Evolutionary conservation across 2,329 filamentous ascomycete genomes (phyloP).

Genomic region (Fusarium vanettenii): DNA sequence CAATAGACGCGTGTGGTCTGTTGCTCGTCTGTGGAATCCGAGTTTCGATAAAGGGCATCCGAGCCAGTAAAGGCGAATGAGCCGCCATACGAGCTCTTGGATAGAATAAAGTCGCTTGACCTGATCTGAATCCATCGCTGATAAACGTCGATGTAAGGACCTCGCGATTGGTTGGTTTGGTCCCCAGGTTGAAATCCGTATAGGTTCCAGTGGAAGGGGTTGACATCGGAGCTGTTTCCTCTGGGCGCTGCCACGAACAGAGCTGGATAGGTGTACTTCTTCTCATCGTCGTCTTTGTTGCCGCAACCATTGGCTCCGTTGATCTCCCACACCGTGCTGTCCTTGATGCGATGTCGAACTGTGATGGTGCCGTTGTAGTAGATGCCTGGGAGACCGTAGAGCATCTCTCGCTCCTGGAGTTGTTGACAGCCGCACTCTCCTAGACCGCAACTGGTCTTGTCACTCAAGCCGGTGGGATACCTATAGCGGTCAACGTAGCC

Average conservation of each 20-base stretch:
- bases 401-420: constrained; percentile 1
- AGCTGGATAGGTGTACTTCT: constrained; percentile 25
- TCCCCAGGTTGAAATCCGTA: constrained; percentile 17
- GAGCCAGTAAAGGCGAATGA: neutral
- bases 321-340: constrained; percentile 19
- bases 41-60: constrained; percentile 3
- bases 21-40: constrained; percentile 13
- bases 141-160: constrained; percentile 10
- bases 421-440: neutral
- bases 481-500: neutral
- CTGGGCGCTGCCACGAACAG: constrained; percentile 22
- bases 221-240: constrained; percentile 28
- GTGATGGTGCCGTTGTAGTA: constrained; percentile 34
- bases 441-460: neutral
- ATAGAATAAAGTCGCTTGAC: constrained; percentile 30
- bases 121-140: constrained; percentile 28
- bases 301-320: constrained; percentile 9
- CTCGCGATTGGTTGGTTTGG: neutral
- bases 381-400: constrained; percentile 25
- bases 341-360: constrained; percentile 15
- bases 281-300: constrained; percentile 13
- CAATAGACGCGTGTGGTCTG: constrained; percentile 24
- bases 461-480: neutral
- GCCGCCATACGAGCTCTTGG: constrained; percentile 1
- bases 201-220: constrained; percentile 30